Base-by-base conservation (phyloP, 345 rosid species). In the Noccaea caerulescens region DNA sequence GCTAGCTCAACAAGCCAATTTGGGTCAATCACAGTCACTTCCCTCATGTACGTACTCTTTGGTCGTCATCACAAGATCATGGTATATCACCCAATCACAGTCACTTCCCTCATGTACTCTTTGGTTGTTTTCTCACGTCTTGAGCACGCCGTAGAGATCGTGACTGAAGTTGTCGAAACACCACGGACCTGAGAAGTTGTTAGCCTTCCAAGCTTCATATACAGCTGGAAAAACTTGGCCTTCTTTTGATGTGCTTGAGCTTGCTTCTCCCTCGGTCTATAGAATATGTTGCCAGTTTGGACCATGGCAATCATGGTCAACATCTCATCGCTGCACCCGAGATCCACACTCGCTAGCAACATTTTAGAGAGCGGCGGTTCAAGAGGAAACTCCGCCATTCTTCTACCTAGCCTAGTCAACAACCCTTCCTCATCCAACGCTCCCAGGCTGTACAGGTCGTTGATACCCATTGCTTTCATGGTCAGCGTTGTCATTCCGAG, bases 11-110 rank as follows among this genome's bases (percentile, higher is more conserved):
- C 92, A 1, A 90, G 92, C 98, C 96, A 92, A 64, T 88, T 84
- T 9, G 98, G 98, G 66, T 90, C 96, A 14, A 86, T 69, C 44
- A 88, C 93, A 0, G 95, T 90, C n/a, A 84, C 88, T 75, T 92
- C 93, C 13, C 87, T 85, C 96, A 90, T 87, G 76, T 88, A 90
- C 77, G 88, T n/a, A n/a, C n/a, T n/a, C 98, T 75, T 90, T 90
- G 0, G 91, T 90, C 4, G 96, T 88, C 95, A 90, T 90, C 43
- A 90, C 98, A 34, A 90, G 83, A 79, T 92, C 96, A 51, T 90
- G 91, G 72, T 90, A 92, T 34, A 90, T 90, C 52, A 88, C 93
- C 98, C 98, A 90, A n/a, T n/a, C n/a, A n/a, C n/a, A n/a, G n/a
- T n/a, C n/a, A n/a, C n/a, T n/a, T n/a, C n/a, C n/a, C n/a, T n/a